Evolutionary conservation across 2,329 filamentous ascomycete species (phyloP).

Genomic region (Bipolaris victoriae): DNA sequence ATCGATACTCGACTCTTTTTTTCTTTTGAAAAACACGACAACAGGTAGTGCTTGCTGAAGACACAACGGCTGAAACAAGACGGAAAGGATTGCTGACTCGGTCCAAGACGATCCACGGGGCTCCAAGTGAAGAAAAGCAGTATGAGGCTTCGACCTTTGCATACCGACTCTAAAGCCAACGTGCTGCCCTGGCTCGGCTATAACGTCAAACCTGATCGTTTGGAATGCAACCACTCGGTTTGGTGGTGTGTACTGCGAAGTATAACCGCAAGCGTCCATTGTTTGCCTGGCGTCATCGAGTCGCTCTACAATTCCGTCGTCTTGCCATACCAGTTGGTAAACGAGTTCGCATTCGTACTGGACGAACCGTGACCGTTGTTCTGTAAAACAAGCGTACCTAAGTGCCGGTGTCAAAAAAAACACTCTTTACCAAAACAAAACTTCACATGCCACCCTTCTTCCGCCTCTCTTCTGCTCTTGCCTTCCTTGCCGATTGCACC

Average conservation of each 20-base stretch:
- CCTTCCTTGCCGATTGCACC: conserved; percentile 83
- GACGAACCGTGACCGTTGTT: conserved; percentile 24
- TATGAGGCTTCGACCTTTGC: conserved; percentile 20
- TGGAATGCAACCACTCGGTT: conserved; percentile 3
- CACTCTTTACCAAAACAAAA: conserved; percentile 27
- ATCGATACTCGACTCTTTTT: background rate
- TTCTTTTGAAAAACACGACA: background rate
- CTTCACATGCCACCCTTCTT: conserved; percentile 56
- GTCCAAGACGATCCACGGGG: conserved; percentile 19
- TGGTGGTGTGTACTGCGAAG: conserved; percentile 4
- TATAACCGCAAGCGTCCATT: conserved; percentile 3
- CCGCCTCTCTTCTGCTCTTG: conserved; percentile 75
- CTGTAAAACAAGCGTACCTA: conserved; percentile 32
- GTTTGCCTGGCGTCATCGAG: conserved; percentile 5
- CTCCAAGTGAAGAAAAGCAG: conserved; percentile 12
- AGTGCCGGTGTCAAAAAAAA: conserved; percentile 36
- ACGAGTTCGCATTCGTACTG: conserved; percentile 32
- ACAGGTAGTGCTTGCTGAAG: conserved; percentile 5
- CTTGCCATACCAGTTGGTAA: conserved; percentile 39
- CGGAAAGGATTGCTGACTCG: conserved; percentile 18
- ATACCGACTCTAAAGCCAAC: conserved; percentile 13
- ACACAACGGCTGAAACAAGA: conserved; percentile 8
- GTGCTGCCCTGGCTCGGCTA: conserved; percentile 11
- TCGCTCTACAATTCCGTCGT: conserved; percentile 17
- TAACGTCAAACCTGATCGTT: conserved; percentile 1